Evolutionary conservation across 2,329 filamentous ascomycete species (phyloP).

Genomic region (Monilinia aucupariae): DNA sequence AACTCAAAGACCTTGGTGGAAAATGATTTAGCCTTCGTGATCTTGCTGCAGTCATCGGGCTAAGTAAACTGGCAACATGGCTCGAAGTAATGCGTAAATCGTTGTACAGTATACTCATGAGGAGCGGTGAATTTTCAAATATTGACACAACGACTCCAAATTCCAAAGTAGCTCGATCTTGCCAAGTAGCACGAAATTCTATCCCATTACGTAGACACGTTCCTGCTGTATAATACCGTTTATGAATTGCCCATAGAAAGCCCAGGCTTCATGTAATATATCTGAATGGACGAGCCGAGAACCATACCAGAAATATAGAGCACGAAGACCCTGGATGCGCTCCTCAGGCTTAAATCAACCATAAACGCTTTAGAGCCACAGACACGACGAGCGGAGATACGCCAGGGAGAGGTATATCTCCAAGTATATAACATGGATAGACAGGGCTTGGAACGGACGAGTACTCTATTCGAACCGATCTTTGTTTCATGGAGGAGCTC

Average conservation of each 20-base stretch:
- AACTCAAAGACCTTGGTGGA: neutral
- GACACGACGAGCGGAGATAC: neutral
- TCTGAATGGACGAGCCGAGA: neutral
- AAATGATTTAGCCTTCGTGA: neutral
- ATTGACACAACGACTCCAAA: neutral
- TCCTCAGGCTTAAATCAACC: neutral
- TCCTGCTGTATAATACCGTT: neutral
- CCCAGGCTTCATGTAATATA: too few species aligned
- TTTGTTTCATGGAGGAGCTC: neutral
- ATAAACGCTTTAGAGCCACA: neutral
- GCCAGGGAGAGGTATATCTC: neutral
- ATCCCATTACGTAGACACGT: neutral
- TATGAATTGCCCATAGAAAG: too few species aligned
- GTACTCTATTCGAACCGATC: neutral
- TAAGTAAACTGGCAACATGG: neutral
- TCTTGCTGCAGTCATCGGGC: neutral
- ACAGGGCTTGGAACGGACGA: too few species aligned
- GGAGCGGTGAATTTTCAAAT: neutral
- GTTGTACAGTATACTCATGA: neutral
- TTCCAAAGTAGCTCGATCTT: neutral
- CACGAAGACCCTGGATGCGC: neutral
- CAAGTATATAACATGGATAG: neutral
- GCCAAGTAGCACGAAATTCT: neutral
- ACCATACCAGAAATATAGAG: neutral
- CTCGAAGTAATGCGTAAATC: neutral